Evolutionary conservation across 768 basidiomycete species (phyloP).

Genomic region (Mycena vulgaris): DNA sequence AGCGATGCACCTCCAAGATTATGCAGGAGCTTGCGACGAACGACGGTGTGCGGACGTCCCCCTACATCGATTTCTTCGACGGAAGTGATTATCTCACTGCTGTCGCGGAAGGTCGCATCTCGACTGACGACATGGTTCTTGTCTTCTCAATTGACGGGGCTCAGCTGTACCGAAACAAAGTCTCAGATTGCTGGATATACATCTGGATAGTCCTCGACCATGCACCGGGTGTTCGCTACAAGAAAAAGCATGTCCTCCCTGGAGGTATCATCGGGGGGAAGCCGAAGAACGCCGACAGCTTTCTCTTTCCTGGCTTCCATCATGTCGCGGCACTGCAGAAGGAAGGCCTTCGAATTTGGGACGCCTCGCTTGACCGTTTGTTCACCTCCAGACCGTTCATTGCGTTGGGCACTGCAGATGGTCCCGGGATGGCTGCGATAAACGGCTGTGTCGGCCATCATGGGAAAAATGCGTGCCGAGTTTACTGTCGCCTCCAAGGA

Average conservation of each 20-base stretch:
- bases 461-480: neutral
- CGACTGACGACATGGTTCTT: slow-evolving; percentile 34
- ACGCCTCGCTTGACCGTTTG: neutral
- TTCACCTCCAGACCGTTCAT: slow-evolving; percentile 27
- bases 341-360: neutral
- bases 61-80: slow-evolving; percentile 45
- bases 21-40: neutral
- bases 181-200: slow-evolving; percentile 32
- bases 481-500: neutral
- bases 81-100: slow-evolving; percentile 49
- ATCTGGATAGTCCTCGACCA: slow-evolving; percentile 51
- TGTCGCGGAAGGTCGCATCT: slow-evolving; percentile 42
- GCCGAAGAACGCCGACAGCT: slow-evolving; percentile 49
- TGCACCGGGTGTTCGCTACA: slow-evolving; percentile 42
- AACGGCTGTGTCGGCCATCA: slow-evolving; percentile 47
- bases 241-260: slow-evolving; percentile 49
- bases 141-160: slow-evolving; percentile 44
- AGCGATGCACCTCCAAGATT: neutral
- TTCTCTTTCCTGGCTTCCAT: slow-evolving; percentile 43
- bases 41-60: neutral
- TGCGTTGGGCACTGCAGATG: slow-evolving; percentile 40
- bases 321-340: slow-evolving; percentile 37
- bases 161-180: slow-evolving; percentile 45
- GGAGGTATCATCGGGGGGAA: slow-evolving; percentile 51
- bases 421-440: slow-evolving; percentile 43